Evolutionary conservation across 202 grass and related monocot species (phyloP), one percentile per base, ranked within the genome.

Genomic region (Panicum hallii): DNA sequence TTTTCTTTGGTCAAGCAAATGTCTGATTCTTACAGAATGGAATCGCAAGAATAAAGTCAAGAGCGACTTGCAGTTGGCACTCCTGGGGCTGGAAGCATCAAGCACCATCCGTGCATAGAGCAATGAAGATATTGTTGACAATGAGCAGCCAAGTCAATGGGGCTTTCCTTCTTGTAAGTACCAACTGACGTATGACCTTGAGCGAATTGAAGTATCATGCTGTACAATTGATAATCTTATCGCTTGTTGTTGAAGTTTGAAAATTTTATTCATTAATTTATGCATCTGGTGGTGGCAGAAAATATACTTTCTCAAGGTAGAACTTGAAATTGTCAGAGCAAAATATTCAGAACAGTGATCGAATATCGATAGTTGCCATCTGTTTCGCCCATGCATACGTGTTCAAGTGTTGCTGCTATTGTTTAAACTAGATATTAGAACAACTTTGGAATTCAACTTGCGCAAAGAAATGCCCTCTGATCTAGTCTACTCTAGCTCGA

Each of bases 1-100:
- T 52, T 14, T 68, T 67, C 74, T 28, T 60, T 40, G 40, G 56
- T 47, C 50, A 7, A 53, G 32, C 57, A 30, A 85, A 62, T 9
- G 1, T 45, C 23, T 78, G 43, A 22, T 79, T 53, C 26, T 36
- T 38, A 12, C 20, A 52, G 9, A 60, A 78, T 60, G 38, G 73
- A 47, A 58, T 60, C 38, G 42, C 22, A 43, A 48, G 44, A 57
- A 50, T 40, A 9, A 70, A 41, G 74, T 85, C 74, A 78, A 61
- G 14, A 71, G 11, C 53, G 48, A 12, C 22, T 70, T 5, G 13
- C n/a, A 26, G 26, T 26, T 26, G 26, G 26, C 26, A 26, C 1
- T 26, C 26, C 26, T 26, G 26, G 26, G 26, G 26, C 26, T 26
- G 26, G 26, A 26, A 26, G 26, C 26, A 26, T 26, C 26, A 26